Percentiles rank a stretch among this genome's conserved stretches.
Evolutionary conservation across 257 asterid genomes (phyloP).

Genomic region (Nicotiana tabacum): DNA sequence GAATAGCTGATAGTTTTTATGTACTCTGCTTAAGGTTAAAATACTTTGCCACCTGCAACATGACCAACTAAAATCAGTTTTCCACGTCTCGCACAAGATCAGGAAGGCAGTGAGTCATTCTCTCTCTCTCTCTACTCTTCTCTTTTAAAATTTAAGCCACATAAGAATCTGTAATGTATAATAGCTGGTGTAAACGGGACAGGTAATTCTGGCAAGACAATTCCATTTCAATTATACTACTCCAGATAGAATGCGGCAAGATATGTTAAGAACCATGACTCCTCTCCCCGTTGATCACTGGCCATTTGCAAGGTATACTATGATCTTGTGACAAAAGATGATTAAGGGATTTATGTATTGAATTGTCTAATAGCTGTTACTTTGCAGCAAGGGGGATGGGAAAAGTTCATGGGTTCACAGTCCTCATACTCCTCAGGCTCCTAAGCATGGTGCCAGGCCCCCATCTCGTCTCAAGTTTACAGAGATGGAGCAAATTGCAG

Average conservation of each 20-base stretch:
- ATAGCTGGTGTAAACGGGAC: not conserved
- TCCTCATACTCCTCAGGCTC: constrained; percentile 92
- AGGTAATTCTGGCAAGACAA: constrained; percentile 87
- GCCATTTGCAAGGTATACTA: constrained; percentile 63
- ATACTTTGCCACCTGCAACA: constrained; percentile 91
- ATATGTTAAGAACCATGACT: constrained; percentile 72
- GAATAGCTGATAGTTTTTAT: constrained; percentile 10
- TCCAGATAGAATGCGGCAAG: constrained; percentile 85
- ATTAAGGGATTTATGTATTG: not conserved
- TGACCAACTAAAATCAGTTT: constrained; percentile 85
- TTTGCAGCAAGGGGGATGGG: constrained; percentile 59
- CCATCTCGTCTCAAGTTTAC: constrained; percentile 68
- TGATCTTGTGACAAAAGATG: not conserved
- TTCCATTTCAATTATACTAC: constrained; percentile 86
- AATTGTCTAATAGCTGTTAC: not conserved
- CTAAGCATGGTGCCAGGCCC: constrained; percentile 83
- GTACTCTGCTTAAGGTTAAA: constrained; percentile 50
- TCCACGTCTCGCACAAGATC: constrained; percentile 85
- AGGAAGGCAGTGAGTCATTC: constrained; percentile 79
- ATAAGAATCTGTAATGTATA: not conserved
- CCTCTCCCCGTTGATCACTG: constrained; percentile 83
- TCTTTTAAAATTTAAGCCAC: not conserved
- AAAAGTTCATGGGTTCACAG: constrained; percentile 36
- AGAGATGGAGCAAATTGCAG: constrained; percentile 84
- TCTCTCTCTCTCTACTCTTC: not conserved